A percentile compares a stretch with the other conserved stretches of the same genome.
Conservation (phyloP, 495 filamentous ascomycete genomes). For the Podospora conica region DNA sequence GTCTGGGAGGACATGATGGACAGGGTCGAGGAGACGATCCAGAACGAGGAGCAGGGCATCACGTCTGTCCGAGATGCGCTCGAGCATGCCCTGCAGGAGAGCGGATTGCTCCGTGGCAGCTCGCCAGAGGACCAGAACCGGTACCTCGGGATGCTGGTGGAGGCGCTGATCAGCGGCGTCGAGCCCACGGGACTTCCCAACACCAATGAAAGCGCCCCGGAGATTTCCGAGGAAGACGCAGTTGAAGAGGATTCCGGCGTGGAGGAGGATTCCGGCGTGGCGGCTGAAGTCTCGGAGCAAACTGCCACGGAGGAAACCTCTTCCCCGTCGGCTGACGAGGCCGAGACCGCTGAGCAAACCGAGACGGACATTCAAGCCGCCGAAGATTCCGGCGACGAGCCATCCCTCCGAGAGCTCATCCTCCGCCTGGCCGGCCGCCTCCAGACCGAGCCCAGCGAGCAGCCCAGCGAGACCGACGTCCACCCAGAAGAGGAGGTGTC, state of each 20-base stretch:
- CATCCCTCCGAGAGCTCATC: conserved; percentile 26
- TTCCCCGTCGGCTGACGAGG: neutral
- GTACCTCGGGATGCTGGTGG: conserved; percentile 37
- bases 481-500: conserved; percentile 7
- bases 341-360: conserved; percentile 14
- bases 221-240: neutral
- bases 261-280: neutral
- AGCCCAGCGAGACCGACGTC: neutral
- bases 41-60: conserved; percentile 46
- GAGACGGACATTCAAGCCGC: conserved; percentile 12
- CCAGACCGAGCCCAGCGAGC: conserved; percentile 3
- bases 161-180: conserved; percentile 27
- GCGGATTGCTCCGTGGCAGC: conserved; percentile 34
- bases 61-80: conserved; percentile 39
- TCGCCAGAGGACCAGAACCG: conserved; percentile 30
- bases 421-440: conserved; percentile 19
- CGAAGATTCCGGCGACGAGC: conserved; percentile 5
- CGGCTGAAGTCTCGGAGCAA: neutral
- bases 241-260: conserved; percentile 2
- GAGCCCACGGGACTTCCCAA: neutral
- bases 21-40: conserved; percentile 49
- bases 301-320: neutral
- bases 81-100: conserved; percentile 38
- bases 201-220: neutral
- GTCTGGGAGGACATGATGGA: conserved; percentile 50